Percentiles rank a stretch among this genome's conserved stretches.
phyloP scores from a whole-genome alignment of 352 stramenopile genomes.

The Phytophthora megakarya region DNA sequence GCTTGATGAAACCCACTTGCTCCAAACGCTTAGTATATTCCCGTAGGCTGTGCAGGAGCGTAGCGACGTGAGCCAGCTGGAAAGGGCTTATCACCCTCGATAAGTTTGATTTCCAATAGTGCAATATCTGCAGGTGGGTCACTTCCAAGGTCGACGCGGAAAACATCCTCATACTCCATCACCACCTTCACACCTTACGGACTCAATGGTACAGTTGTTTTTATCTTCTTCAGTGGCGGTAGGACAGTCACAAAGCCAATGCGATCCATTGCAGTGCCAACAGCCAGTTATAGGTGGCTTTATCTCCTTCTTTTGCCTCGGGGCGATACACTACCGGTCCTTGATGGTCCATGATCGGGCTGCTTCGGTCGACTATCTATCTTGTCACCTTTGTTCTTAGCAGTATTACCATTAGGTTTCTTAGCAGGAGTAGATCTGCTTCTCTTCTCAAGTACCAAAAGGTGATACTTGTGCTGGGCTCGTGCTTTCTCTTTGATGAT shows the following conservation, averaged over 20 bases:
- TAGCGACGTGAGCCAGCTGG: conserved; percentile 1
- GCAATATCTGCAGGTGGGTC: conserved; percentile 1
- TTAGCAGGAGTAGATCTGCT: neutral
- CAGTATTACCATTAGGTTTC: no score
- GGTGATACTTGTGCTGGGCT: neutral
- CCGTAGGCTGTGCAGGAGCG: neutral
- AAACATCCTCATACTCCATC: conserved; percentile 15
- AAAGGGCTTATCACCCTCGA: conserved; percentile 1
- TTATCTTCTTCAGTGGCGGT: neutral
- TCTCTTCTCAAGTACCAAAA: neutral
- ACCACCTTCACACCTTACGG: neutral
- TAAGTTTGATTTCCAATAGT: neutral
- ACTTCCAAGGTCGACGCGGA: neutral
- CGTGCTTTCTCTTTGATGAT: neutral
- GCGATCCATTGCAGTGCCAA: neutral
- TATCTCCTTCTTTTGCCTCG: no score
- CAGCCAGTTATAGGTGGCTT: neutral
- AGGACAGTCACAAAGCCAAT: neutral
- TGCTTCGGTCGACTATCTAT: no score
- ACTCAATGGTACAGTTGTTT: neutral
- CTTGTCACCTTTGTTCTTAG: no score
- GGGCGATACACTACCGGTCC: no score
- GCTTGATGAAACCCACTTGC: neutral
- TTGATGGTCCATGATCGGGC: no score
- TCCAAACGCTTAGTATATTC: conserved; percentile 11